phyloP scores from a whole-genome alignment of 2,329 filamentous ascomycete genomes.

The Xylariales sp. region DNA sequence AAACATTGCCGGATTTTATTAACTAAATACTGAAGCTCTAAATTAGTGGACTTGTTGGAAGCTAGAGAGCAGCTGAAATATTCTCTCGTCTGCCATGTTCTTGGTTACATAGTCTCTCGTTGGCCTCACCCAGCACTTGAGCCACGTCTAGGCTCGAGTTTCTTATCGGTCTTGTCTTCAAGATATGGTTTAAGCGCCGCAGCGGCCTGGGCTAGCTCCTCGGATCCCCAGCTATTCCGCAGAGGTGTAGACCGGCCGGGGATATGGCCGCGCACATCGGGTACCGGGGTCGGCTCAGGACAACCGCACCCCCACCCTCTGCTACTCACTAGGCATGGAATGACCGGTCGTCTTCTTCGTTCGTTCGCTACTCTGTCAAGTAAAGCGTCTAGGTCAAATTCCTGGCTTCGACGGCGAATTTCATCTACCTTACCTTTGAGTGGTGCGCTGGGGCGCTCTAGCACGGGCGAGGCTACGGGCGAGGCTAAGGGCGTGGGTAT shows the following conservation, averaged over 20 bases:
- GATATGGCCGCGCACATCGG: not conserved
- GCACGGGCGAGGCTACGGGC: not conserved
- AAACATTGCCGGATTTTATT: not conserved
- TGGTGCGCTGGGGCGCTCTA: constrained; percentile 25
- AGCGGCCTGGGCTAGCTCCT: constrained; percentile 23
- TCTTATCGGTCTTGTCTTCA: not conserved
- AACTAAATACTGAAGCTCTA: too few species aligned
- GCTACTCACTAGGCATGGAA: too few species aligned
- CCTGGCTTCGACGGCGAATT: not conserved
- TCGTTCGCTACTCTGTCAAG: constrained; percentile 22
- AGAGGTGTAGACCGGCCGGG: constrained; percentile 25
- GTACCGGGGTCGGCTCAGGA: too few species aligned
- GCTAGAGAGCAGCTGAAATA: too few species aligned
- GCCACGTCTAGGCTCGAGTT: too few species aligned
- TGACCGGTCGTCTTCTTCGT: not conserved
- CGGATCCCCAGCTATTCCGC: constrained; percentile 28
- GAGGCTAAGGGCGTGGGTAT: not conserved
- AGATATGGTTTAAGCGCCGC: not conserved
- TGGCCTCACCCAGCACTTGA: not conserved
- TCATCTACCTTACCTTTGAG: not conserved
- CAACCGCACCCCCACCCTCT: too few species aligned
- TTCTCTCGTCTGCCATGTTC: not conserved
- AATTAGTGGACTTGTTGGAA: too few species aligned
- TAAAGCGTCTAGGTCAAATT: constrained; percentile 6
- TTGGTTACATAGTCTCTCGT: not conserved